Percentiles rank a stretch among this genome's conserved stretches.
These are phyloP conservation scores for Dictyostelium capitatum DNA, from an alignment of 78 protist genomes.

Conservation along the genomic window DNA sequence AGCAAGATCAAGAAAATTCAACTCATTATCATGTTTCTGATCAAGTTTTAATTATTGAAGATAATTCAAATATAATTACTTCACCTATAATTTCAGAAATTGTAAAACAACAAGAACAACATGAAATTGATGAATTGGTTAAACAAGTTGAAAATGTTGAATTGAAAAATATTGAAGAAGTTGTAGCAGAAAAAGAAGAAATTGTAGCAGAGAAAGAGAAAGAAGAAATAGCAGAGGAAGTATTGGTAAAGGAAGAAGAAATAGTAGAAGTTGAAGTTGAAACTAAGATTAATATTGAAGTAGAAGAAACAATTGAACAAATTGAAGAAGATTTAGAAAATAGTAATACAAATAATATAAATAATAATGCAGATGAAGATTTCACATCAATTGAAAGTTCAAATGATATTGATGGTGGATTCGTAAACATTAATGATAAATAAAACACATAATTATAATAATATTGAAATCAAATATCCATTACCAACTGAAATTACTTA, in stretches of 20 bases:
- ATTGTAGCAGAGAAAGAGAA: not conserved
- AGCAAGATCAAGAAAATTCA: not conserved
- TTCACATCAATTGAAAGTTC: not conserved
- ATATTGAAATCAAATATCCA: too few species aligned
- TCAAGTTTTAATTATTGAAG: not conserved
- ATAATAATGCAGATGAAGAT: not conserved
- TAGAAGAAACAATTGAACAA: not conserved
- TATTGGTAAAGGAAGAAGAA: too few species aligned
- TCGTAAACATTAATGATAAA: not conserved
- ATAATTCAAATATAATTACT: not conserved
- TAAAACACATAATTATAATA: too few species aligned
- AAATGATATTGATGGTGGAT: slow-evolving; percentile 17
- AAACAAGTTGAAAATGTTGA: not conserved
- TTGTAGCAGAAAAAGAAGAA: not conserved
- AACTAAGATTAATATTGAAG: not conserved
- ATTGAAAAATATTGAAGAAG: not conserved
- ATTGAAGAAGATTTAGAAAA: not conserved
- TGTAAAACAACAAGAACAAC: not conserved
- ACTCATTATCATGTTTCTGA: not conserved
- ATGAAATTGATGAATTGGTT: not conserved
- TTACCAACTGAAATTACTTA: too few species aligned
- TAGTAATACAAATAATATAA: slow-evolving; percentile 2
- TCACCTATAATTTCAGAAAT: not conserved
- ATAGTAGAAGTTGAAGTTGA: not conserved
- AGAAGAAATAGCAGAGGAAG: not conserved